Evolutionary conservation across 2,329 filamentous ascomycete species (phyloP), one percentile per base, ranked within the genome.

Genomic region (Juglanconis sp.): DNA sequence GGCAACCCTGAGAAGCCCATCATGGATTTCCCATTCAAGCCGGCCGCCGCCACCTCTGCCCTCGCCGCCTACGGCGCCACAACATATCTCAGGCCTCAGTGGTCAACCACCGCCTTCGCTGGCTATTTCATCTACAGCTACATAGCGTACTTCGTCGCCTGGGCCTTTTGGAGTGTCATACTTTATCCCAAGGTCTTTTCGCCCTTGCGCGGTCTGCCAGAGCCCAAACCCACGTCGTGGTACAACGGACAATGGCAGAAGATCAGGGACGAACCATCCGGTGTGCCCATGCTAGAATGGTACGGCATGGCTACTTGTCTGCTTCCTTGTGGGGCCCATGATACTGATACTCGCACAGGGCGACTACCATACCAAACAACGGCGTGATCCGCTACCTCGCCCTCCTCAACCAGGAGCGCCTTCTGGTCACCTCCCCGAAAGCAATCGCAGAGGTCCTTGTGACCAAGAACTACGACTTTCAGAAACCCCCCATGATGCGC

Each of bases 401-500:
- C 34, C 68, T 86, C 11, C 79, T 87, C 62, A 90, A 90, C 68
- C 69, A 76, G 24, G 87, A 90, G 69, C 80, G 86, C 38, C 65
- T 91, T n/a, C 64, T 90, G 9, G 69, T 87, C 53, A 84, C 81
- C 3, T 84, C 77, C 2, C 79, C 88, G 24, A 88, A 88, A 71
- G 86, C 82, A 0, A 75, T 92, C n/a, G 80, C 83, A 4, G 89
- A 93, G 71, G 81, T 92, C 8, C 78, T 92, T 4, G 84, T 86
- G 32, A 85, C 83, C 17, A 87, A 86, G 62, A 86, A 80, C 65
- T 92, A 92, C 70, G 84, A 88, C 46, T 93, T 90, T 65, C 69
- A 79, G 49, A 92, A 91, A 69, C 88, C 88, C 0, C 56, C 67
- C 1, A 69, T 79, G 31, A 66, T 90, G 35, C 77, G 83, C 38